Base-by-base conservation (phyloP, 176 grass and related monocot genomes). In the Zea mays region DNA sequence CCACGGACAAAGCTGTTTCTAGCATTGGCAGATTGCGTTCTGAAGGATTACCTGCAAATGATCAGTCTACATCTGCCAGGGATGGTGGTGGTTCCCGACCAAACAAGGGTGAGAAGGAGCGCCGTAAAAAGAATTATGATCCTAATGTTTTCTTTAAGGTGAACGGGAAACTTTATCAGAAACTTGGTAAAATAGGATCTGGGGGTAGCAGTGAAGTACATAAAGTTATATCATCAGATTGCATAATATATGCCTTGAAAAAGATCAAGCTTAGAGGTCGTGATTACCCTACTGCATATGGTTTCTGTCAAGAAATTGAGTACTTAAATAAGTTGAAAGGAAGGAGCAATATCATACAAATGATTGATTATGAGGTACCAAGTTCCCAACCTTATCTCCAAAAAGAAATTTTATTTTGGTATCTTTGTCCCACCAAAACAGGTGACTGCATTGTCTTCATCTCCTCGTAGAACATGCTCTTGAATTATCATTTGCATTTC, bases 161-260 rank as follows among this genome's bases (percentile, higher is more conserved):
- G 63, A 94, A 92, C 40, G 95, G 91, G 67, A 98, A 98, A 72
- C 82, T 94, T 43, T 98, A 94, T 87, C 95, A 98, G 83, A 98
- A 92, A 76, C 91, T 98, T 49, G 87, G 95, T 57, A 98, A 98
- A 90, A 98, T 98, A 67, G 95, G 95, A 39, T 93, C 90, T 15
- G 95, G 95, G 20, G 95, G 95, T 39, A 98, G 95, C 70, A 98
- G 91, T 88, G 91, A 98, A 88, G 91, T 98, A 58, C 80, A 98
- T 68, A 98, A 98, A 81, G 91, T 98, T 70, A 98, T 98, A 77
- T 94, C 95, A 51, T 69, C 62, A 4, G 95, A 94, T 65, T 86
- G 89, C 73, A 84, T 52, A 52, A 98, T 98, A 86, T 90, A 90
- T 74, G 95, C 95, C 65, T 74, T 98, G 77, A 98, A 98, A 78